Evolutionary conservation across 2,329 filamentous ascomycete species (phyloP).

Genomic region (Diaporthe longicolla): DNA sequence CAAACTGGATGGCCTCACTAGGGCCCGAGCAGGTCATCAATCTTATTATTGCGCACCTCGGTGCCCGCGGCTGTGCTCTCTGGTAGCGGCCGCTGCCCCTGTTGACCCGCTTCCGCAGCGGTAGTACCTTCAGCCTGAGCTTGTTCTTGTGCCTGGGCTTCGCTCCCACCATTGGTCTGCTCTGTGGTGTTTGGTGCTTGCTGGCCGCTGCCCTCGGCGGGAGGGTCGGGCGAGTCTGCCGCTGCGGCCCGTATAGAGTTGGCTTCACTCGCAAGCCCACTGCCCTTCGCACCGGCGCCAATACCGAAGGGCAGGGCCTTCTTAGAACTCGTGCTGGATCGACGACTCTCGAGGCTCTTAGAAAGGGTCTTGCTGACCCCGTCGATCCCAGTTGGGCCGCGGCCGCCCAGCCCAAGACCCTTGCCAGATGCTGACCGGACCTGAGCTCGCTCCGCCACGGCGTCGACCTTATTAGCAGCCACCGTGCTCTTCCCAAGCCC

Average conservation of each 20-base stretch:
- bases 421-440: constrained; percentile 58
- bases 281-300: constrained; percentile 62
- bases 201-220: constrained; percentile 37
- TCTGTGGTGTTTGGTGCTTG: constrained; percentile 55
- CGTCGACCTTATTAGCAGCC: constrained; percentile 88
- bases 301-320: constrained; percentile 75
- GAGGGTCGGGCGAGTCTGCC: constrained; percentile 52
- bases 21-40: constrained; percentile 67
- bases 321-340: constrained; percentile 88
- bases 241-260: constrained; percentile 68
- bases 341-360: constrained; percentile 90
- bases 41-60: constrained; percentile 66
- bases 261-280: constrained; percentile 69
- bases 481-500: constrained; percentile 94
- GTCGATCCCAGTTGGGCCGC: constrained; percentile 71
- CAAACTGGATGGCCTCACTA: constrained; percentile 48
- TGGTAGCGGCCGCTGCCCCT: constrained; percentile 44
- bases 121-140: constrained; percentile 10
- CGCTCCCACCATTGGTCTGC: constrained; percentile 45
- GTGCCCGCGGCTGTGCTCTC: constrained; percentile 46
- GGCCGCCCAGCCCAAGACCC: constrained; percentile 52
- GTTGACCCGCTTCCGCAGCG: constrained; percentile 31
- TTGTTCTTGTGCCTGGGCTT: not conserved
- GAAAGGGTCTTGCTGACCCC: constrained; percentile 84
- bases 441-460: constrained; percentile 78